These are phyloP conservation scores for Vigna radiata DNA, from an alignment of 306 rosid genomes.

Conservation along the genomic window DNA sequence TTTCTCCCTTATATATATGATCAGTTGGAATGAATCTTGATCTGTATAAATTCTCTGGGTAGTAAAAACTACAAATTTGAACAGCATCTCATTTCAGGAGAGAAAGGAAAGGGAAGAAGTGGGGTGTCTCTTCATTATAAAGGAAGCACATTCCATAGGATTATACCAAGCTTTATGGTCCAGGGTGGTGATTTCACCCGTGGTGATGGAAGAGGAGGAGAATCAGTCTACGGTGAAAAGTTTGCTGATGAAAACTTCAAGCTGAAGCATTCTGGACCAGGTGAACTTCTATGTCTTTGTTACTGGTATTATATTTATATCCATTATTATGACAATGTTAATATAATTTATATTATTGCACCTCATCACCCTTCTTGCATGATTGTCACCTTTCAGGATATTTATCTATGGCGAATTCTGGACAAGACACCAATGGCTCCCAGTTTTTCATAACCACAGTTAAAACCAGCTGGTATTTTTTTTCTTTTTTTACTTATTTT, in stretches of 20 bases:
- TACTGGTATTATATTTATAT: conserved; percentile 20
- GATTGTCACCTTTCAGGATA: conserved; percentile 57
- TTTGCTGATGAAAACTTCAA: conserved; percentile 89
- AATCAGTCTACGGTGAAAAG: conserved; percentile 74
- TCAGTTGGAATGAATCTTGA: conserved; percentile 27
- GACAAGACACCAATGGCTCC: conserved; percentile 89
- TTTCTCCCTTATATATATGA: conserved; percentile 29
- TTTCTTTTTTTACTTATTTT: conserved; percentile 15
- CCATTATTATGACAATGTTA: conserved; percentile 5
- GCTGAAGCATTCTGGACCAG: conserved; percentile 77
- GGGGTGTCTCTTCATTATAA: conserved; percentile 75
- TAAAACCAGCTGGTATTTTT: conserved; percentile 76
- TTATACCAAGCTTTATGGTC: conserved; percentile 84
- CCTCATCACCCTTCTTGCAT: background rate
- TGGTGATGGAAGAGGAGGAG: conserved; percentile 92
- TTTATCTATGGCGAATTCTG: conserved; percentile 91
- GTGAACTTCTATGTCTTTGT: conserved; percentile 51
- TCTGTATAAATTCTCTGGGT: conserved; percentile 7
- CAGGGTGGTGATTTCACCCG: conserved; percentile 91
- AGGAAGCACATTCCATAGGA: conserved; percentile 84
- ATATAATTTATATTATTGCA: conserved; percentile 26
- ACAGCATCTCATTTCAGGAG: conserved; percentile 66
- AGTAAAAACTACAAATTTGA: conserved; percentile 36
- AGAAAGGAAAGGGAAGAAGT: conserved; percentile 74
- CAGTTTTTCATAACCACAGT: conserved; percentile 90